Percentiles rank a stretch among this genome's conserved stretches.
phyloP scores from a whole-genome alignment of 345 rosid genomes.

The Citrus glauca region DNA sequence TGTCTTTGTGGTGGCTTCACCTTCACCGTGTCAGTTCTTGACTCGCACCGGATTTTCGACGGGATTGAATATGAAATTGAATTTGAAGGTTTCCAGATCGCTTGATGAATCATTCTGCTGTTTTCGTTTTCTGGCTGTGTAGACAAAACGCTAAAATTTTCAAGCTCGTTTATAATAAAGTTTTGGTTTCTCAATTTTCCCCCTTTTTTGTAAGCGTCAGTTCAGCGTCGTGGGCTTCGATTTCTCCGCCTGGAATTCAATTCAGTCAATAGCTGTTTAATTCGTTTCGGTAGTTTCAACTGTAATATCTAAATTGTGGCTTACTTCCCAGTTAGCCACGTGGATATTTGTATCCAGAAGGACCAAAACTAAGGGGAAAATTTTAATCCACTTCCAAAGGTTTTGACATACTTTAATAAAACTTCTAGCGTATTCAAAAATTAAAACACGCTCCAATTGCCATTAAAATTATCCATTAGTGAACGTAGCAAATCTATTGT shows the following conservation, averaged over 20 bases:
- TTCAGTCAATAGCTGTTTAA: not conserved
- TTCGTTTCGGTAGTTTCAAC: not conserved
- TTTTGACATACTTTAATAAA: no score
- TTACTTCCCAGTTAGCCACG: not conserved
- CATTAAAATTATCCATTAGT: no score
- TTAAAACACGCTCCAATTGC: no score
- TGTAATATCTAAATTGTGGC: not conserved
- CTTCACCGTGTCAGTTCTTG: conserved; percentile 5
- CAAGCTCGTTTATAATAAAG: not conserved
- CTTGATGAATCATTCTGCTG: conserved; percentile 27
- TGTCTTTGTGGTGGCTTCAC: conserved; percentile 10
- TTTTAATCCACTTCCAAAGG: not conserved
- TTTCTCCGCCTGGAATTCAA: conserved; percentile 10
- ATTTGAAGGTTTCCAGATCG: conserved; percentile 47
- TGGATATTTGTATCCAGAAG: not conserved
- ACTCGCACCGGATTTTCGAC: conserved; percentile 40
- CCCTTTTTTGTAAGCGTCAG: no score
- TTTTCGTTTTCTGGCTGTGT: not conserved
- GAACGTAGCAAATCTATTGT: no score
- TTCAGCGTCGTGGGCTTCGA: not conserved
- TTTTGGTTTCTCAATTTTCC: not conserved
- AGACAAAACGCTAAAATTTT: no score
- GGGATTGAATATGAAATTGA: conserved; percentile 46
- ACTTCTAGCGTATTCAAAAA: no score
- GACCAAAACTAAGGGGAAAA: not conserved